A percentile compares a stretch with the other conserved stretches of the same genome.
These are phyloP conservation scores for Ophiostoma pallidulum DNA, from an alignment of 2,329 filamentous ascomycete species.

Conservation along the genomic window DNA sequence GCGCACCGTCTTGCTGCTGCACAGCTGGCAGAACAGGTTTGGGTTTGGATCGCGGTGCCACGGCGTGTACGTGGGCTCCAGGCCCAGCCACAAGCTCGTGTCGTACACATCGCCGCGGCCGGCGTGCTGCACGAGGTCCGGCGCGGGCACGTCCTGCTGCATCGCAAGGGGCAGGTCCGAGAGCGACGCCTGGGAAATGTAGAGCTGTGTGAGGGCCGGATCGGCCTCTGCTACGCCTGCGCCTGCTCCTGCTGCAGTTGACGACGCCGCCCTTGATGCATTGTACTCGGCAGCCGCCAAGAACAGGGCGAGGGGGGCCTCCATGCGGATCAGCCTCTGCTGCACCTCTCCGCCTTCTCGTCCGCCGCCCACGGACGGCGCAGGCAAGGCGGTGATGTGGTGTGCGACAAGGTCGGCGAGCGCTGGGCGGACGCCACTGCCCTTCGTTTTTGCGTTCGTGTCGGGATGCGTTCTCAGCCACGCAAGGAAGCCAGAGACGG, in stretches of 20 bases:
- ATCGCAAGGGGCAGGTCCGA: constrained; percentile 55
- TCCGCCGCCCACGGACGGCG: background rate
- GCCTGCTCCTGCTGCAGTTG: too few relatives aligned
- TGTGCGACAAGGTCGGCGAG: constrained; percentile 14
- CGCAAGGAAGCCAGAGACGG: constrained; percentile 3
- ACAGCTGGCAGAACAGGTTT: constrained; percentile 81
- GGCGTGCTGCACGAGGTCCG: constrained; percentile 44
- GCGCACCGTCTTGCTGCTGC: constrained; percentile 62
- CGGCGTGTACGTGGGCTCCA: constrained; percentile 79
- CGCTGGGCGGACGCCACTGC: background rate
- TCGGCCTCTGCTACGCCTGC: too few relatives aligned
- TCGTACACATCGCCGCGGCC: constrained; percentile 72
- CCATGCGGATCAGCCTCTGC: constrained; percentile 42
- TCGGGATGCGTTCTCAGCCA: too few relatives aligned
- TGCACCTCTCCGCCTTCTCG: constrained; percentile 8
- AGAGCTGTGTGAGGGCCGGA: constrained; percentile 41
- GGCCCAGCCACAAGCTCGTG: constrained; percentile 80
- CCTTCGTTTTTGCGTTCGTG: background rate
- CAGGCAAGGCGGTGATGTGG: background rate
- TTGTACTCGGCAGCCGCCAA: constrained; percentile 47
- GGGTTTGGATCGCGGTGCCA: constrained; percentile 90
- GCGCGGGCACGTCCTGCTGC: constrained; percentile 57
- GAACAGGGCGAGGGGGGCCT: constrained; percentile 56
- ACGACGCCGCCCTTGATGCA: background rate
- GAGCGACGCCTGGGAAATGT: constrained; percentile 77